Evolutionary conservation across 306 rosid genomes (phyloP).

Genomic region (Sophora flavescens): DNA sequence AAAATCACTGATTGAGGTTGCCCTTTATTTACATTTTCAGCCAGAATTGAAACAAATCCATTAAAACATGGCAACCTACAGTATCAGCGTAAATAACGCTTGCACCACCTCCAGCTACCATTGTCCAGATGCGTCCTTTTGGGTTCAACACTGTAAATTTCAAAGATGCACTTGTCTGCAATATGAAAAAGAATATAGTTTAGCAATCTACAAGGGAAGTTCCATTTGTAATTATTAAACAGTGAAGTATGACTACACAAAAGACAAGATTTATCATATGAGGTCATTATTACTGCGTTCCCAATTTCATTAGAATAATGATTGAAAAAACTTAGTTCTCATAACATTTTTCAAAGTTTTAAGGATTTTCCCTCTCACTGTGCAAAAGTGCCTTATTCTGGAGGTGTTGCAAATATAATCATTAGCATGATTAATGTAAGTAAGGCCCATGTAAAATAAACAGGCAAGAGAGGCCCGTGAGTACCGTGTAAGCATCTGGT

Average conservation of each 20-base stretch:
- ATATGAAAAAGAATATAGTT: slow-evolving; percentile 16
- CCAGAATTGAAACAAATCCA: slow-evolving; percentile 25
- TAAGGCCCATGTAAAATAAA: neutral
- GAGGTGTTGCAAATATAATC: neutral
- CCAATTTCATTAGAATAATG: neutral
- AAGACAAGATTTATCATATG: slow-evolving; percentile 1
- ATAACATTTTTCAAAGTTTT: slow-evolving; percentile 11
- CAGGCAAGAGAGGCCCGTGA: neutral
- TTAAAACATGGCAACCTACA: slow-evolving; percentile 53
- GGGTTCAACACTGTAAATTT: slow-evolving; percentile 87
- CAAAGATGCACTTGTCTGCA: slow-evolving; percentile 88
- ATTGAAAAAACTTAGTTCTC: neutral
- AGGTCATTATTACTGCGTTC: neutral
- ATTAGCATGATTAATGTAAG: neutral
- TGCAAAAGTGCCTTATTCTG: neutral
- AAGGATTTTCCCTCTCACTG: neutral
- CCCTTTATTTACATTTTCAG: slow-evolving; percentile 35
- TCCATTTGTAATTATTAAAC: neutral
- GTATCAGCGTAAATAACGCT: slow-evolving; percentile 92
- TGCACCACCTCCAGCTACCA: slow-evolving; percentile 98
- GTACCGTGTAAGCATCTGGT: neutral
- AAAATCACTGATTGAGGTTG: slow-evolving; percentile 15
- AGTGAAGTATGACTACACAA: slow-evolving; percentile 1
- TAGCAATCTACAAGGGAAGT: slow-evolving; percentile 2
- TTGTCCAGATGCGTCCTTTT: slow-evolving; percentile 93